These are phyloP conservation scores for Adansonia rubrostipa DNA, from an alignment of 441 rosid genomes.

Conservation along the genomic window DNA sequence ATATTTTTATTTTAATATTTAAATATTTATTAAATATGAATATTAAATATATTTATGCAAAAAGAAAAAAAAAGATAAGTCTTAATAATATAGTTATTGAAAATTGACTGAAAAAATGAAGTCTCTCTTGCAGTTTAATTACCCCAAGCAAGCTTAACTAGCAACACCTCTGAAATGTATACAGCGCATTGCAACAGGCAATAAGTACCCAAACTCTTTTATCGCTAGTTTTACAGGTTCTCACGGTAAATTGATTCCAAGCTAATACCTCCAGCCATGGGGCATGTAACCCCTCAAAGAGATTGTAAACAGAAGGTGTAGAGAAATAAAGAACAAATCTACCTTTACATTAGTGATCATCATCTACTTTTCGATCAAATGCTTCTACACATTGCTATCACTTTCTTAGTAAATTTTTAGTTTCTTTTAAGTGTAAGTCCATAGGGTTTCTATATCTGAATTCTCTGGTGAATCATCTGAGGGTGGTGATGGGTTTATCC, in stretches of 20 bases:
- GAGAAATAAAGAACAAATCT: background rate
- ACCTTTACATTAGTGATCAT: background rate
- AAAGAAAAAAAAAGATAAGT: too few species aligned
- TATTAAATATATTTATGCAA: too few species aligned
- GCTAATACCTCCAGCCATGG: background rate
- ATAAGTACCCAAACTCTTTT: background rate
- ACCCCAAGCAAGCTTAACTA: background rate
- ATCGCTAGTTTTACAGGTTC: background rate
- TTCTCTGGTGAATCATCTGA: slow-evolving; percentile 63
- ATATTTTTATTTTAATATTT: too few species aligned
- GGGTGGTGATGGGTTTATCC: slow-evolving; percentile 56
- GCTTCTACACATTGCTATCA: background rate
- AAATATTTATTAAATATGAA: too few species aligned
- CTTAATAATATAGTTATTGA: too few species aligned
- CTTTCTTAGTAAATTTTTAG: background rate
- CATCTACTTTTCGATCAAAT: slow-evolving; percentile 9
- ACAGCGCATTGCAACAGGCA: background rate
- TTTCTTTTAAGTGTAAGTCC: slow-evolving; percentile 56
- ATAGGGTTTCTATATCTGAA: slow-evolving; percentile 63
- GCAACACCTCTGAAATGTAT: background rate
- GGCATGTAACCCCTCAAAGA: slow-evolving; percentile 2
- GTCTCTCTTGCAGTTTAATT: background rate
- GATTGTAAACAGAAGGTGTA: background rate
- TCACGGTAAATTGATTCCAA: background rate
- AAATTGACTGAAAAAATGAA: background rate